These are phyloP conservation scores for Microstegium vimineum DNA, from an alignment of 176 grass and related monocot species.

Conservation along the genomic window DNA sequence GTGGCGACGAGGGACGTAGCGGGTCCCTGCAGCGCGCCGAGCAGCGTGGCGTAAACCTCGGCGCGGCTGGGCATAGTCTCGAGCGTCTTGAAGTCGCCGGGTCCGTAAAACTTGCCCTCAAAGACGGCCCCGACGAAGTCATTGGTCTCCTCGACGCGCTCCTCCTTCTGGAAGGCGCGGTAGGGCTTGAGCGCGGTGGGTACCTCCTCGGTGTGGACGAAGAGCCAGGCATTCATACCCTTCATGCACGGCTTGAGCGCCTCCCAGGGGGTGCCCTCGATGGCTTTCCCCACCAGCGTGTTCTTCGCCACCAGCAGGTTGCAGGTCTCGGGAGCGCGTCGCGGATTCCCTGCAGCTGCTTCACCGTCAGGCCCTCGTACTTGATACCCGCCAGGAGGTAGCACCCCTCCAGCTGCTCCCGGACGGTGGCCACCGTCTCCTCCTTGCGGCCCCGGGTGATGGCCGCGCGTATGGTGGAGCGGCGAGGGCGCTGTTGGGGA, in stretches of 20 bases:
- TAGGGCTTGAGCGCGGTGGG: constrained; percentile 76
- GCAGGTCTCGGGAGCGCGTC: constrained; percentile 58
- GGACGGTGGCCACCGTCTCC: constrained; percentile 53
- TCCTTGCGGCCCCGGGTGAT: constrained; percentile 71
- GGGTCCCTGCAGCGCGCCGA: constrained; percentile 69
- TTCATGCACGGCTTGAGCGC: constrained; percentile 79
- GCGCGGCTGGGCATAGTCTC: constrained; percentile 92
- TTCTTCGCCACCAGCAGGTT: constrained; percentile 82
- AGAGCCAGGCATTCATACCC: constrained; percentile 98
- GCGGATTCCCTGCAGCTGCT: constrained; percentile 80
- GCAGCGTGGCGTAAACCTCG: constrained; percentile 76
- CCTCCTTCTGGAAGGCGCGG: constrained; percentile 72
- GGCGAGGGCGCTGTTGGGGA: constrained; percentile 16
- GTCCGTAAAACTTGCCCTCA: constrained; percentile 82
- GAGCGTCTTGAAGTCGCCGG: constrained; percentile 79
- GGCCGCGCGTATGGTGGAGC: constrained; percentile 60
- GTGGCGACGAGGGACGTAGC: constrained; percentile 63
- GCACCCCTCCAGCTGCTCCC: constrained; percentile 82
- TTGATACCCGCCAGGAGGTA: constrained; percentile 83
- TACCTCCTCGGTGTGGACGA: constrained; percentile 92
- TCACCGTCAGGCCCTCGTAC: constrained; percentile 85
- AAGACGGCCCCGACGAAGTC: constrained; percentile 91
- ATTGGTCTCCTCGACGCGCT: constrained; percentile 78
- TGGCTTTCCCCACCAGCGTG: constrained; percentile 86
- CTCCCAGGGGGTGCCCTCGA: constrained; percentile 82